Evolutionary conservation across 768 basidiomycete genomes (phyloP).

Genomic region (Lentinula raphanica): DNA sequence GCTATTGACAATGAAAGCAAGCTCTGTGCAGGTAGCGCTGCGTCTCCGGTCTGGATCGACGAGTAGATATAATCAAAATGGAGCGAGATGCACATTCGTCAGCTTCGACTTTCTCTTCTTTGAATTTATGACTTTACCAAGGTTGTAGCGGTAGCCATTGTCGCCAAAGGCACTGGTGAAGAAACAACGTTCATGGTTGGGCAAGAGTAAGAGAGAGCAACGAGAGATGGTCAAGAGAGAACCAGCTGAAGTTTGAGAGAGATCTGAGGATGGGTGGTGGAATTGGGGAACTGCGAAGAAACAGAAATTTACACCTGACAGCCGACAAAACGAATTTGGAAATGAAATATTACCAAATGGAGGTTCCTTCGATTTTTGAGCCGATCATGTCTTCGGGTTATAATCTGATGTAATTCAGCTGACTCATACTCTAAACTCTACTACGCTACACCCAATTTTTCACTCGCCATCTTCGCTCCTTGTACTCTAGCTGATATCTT

Average conservation of each 20-base stretch:
- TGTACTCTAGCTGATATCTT: slow-evolving; percentile 5
- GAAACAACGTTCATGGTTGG: neutral
- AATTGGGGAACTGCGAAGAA: too few relatives aligned
- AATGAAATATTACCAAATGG: slow-evolving; percentile 1
- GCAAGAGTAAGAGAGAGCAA: neutral
- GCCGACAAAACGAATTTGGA: neutral
- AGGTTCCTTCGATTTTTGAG: neutral
- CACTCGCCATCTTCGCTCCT: slow-evolving; percentile 3
- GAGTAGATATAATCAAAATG: neutral
- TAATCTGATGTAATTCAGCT: neutral
- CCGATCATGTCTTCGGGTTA: neutral
- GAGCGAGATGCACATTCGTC: neutral
- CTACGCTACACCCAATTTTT: neutral
- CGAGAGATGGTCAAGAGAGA: neutral
- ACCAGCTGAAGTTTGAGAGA: neutral
- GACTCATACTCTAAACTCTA: neutral
- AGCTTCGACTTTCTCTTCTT: neutral
- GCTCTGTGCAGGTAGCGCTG: slow-evolving; percentile 24
- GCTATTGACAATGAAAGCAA: slow-evolving; percentile 67
- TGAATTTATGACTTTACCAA: neutral
- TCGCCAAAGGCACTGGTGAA: neutral
- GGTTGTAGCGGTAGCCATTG: neutral
- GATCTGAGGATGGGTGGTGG: neutral
- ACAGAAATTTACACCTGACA: neutral
- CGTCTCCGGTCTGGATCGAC: neutral